Percentiles rank a stretch among this genome's conserved stretches.
phyloP scores from a whole-genome alignment of 2,329 filamentous ascomycete genomes.

The Colletotrichum phormii region DNA sequence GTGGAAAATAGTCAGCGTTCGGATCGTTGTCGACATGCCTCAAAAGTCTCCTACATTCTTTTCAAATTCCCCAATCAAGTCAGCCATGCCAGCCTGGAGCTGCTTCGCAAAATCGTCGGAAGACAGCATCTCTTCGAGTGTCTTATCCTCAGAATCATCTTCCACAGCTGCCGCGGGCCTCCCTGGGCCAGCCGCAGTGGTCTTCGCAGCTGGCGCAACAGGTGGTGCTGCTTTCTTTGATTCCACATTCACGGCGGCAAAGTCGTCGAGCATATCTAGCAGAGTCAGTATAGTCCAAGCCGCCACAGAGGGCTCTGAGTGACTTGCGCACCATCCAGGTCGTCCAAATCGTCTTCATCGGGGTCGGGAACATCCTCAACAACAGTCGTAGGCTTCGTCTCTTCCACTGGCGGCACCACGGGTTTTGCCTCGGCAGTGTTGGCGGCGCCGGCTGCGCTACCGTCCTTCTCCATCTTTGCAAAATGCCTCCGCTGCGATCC shows the following conservation, averaged over 20 bases:
- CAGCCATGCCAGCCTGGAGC: slow-evolving; percentile 90
- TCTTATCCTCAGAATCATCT: slow-evolving; percentile 41
- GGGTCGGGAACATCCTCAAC: slow-evolving; percentile 80
- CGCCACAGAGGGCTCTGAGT: not conserved
- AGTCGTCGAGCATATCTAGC: slow-evolving; percentile 91
- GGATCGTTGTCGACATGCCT: not conserved
- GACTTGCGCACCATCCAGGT: slow-evolving; percentile 80
- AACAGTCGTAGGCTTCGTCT: slow-evolving; percentile 42
- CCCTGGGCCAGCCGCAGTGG: slow-evolving; percentile 39
- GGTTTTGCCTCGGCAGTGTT: slow-evolving; percentile 37
- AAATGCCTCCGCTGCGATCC: not conserved
- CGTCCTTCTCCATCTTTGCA: slow-evolving; percentile 25
- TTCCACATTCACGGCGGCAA: slow-evolving; percentile 74
- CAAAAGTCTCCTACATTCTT: slow-evolving; percentile 42
- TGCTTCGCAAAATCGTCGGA: slow-evolving; percentile 87
- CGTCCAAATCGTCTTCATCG: slow-evolving; percentile 91
- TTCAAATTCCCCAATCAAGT: slow-evolving; percentile 79
- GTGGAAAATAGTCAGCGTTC: slow-evolving; percentile 2
- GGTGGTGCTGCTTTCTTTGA: slow-evolving; percentile 50
- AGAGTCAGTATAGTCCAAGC: slow-evolving; percentile 1
- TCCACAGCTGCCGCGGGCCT: slow-evolving; percentile 40
- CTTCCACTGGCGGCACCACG: slow-evolving; percentile 34
- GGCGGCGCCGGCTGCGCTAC: slow-evolving; percentile 23
- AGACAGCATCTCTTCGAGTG: slow-evolving; percentile 59
- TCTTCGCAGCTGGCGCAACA: not conserved